Base-by-base conservation (phyloP, 1,139 yeast species). In the Zygoascus sp. region DNA sequence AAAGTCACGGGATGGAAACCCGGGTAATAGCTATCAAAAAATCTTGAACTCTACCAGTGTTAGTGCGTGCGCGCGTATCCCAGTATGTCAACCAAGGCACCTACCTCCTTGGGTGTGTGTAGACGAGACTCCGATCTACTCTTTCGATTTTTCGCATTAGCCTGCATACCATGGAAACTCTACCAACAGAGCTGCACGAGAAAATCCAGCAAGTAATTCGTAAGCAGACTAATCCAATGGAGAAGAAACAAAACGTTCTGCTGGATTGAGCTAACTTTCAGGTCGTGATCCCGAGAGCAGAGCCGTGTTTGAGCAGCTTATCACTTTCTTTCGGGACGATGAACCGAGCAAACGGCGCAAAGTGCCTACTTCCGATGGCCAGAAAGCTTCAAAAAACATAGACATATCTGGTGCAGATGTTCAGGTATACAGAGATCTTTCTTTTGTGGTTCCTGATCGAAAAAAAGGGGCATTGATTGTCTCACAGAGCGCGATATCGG, bases 381-480 rank as follows among this genome's bases (percentile, higher is more conserved):
- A 42, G 11, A 16, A 5, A 2, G 20, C 16, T 17, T 8, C 28
- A 8, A 19, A 20, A 8, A n/a, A 6, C 2, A 36, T 40, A 23
- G 36, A 34, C 17, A 30, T 45, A 17, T 13, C 25, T 2, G 48
- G 28, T 8, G 5, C 34, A 4, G 34, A 42, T 19, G 32, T 22
- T 23, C 17, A 27, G 13, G 17, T 43, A 13, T 42, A 40, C 13
- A 42, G 42, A 21, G 45, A 34, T 16, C 25, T 42, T 9, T 32
- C 45, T 5, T 17, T 46, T 7, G 15, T 34, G 8, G 15, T 46
- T 6, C 48, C 48, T 21, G 48, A 41, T 28, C 37, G 48, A 7
- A 46, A 46, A 37, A 46, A 46, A 17, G 41, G 45, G 16, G 27
- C 35, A 15, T 11, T 46, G 19, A 38, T 46, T 20, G 28, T 46